Percentiles rank a stretch among this genome's conserved stretches.
These are phyloP conservation scores for Aspergillus ibericus DNA, from an alignment of 2,329 filamentous ascomycete species.

Conservation along the genomic window DNA sequence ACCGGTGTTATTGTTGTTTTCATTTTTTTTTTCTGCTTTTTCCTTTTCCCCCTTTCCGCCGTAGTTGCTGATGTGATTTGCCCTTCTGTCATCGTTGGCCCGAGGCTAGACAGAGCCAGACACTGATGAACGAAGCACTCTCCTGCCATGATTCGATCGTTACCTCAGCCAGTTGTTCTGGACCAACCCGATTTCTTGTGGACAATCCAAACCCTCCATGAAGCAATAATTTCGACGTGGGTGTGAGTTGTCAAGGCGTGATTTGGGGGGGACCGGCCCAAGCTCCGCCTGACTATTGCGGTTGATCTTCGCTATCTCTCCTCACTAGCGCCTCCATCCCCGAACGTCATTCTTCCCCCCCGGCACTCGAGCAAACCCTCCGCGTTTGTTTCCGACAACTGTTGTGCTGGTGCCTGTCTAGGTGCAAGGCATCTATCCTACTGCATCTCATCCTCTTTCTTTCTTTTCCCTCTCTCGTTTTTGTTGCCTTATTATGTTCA, in stretches of 20 bases:
- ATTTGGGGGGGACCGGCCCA: constrained; percentile 19
- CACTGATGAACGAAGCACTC: not conserved
- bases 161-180: not conserved
- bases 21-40: not conserved
- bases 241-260: constrained; percentile 23
- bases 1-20: not conserved
- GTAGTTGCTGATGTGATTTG: not conserved
- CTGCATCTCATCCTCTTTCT: not conserved
- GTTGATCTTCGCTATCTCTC: constrained; percentile 22
- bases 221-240: constrained; percentile 7
- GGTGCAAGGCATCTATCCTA: not conserved
- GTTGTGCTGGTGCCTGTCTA: not conserved
- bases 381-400: constrained; percentile 8
- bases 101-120: not conserved
- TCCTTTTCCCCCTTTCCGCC: not conserved
- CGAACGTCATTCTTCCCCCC: constrained; percentile 32
- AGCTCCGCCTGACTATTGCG: constrained; percentile 25
- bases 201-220: not conserved
- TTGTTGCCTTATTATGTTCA: constrained; percentile 22
- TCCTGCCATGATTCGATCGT: not conserved
- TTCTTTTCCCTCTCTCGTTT: constrained; percentile 5
- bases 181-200: not conserved
- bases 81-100: not conserved
- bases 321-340: constrained; percentile 23
- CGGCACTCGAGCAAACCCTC: constrained; percentile 16